These are phyloP conservation scores for Begonia masoniana DNA, from an alignment of 306 rosid species.

Conservation along the genomic window DNA sequence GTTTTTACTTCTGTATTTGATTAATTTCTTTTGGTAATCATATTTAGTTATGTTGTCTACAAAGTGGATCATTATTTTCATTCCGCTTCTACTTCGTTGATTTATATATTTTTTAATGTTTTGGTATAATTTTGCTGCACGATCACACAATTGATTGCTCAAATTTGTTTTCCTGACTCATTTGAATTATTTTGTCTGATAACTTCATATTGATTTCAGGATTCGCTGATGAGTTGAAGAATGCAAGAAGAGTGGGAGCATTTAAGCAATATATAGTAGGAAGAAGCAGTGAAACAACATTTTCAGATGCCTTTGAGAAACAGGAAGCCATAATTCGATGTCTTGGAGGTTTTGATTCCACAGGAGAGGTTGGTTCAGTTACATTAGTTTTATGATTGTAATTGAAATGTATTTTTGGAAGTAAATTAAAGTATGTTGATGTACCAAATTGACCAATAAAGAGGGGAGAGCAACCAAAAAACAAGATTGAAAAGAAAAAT, in stretches of 20 bases:
- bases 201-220: conserved; percentile 14
- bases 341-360: conserved; percentile 53
- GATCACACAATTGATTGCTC: not conserved
- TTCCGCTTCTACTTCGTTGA: no score
- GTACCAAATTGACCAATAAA: no score
- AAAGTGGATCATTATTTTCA: no score
- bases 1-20: not conserved
- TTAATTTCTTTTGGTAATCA: no score
- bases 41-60: no score
- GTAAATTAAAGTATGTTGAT: no score
- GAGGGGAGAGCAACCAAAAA: no score
- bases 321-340: conserved; percentile 61
- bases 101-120: no score
- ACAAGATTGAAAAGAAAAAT: no score
- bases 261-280: conserved; percentile 74
- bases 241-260: conserved; percentile 45
- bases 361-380: conserved; percentile 52
- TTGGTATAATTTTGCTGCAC: not conserved
- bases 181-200: not conserved
- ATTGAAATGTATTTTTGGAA: no score
- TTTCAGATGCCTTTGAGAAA: conserved; percentile 46
- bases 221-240: conserved; percentile 71
- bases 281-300: conserved; percentile 75
- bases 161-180: not conserved
- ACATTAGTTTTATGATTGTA: not conserved